Evolutionary conservation across 139 green algal species (phyloP).

Genomic region (Chlorella ohadii): DNA sequence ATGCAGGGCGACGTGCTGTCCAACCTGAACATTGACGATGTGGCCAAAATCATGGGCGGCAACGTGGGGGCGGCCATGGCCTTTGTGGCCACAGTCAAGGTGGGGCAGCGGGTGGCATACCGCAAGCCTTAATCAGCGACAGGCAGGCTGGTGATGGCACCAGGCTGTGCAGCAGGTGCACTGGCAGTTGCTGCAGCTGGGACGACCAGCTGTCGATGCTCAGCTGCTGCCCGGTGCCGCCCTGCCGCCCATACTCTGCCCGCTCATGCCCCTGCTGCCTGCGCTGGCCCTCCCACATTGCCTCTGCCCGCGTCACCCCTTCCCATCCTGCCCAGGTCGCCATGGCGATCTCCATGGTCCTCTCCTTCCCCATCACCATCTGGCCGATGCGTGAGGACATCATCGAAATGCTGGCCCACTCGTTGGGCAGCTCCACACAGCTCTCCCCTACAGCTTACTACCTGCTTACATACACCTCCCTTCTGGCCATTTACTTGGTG

Average conservation of each 20-base stretch:
- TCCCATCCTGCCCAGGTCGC: neutral
- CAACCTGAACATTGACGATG: slow-evolving; percentile 23
- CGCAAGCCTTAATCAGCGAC: no score
- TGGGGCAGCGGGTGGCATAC: neutral
- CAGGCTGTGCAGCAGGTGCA: neutral
- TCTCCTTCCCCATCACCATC: slow-evolving; percentile 37
- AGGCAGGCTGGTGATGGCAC: no score
- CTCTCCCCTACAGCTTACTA: slow-evolving; percentile 12
- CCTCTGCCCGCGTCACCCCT: no score
- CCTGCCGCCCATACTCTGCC: no score
- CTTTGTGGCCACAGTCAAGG: slow-evolving; percentile 36
- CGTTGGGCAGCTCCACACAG: slow-evolving; percentile 8
- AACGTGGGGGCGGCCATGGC: slow-evolving; percentile 7
- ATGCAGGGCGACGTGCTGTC: slow-evolving; percentile 33
- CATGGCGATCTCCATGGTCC: slow-evolving; percentile 16
- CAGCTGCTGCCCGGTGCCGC: no score
- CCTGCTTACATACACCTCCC: slow-evolving; percentile 14
- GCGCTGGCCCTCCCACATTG: no score
- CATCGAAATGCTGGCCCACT: slow-evolving; percentile 11
- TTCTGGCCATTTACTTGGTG: slow-evolving; percentile 11
- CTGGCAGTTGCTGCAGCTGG: no score
- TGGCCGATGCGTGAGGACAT: slow-evolving; percentile 40
- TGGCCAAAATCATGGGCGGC: slow-evolving; percentile 17
- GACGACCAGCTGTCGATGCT: no score
- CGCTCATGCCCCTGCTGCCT: no score